Evolutionary conservation across 257 asterid species (phyloP), one percentile per base, ranked within the genome.

Genomic region (Petunia secreta): DNA sequence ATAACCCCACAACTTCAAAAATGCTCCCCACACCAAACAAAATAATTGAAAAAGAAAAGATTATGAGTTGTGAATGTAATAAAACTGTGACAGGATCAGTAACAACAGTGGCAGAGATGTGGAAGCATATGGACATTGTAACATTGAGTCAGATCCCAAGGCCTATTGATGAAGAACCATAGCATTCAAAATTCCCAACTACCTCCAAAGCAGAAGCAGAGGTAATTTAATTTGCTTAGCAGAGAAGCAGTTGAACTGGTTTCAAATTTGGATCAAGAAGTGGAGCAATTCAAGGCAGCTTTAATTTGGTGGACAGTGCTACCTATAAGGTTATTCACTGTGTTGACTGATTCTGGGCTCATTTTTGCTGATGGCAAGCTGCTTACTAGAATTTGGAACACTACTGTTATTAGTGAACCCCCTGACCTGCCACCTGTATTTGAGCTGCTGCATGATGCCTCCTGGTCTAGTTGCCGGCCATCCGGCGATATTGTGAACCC

Each of bases 401-500:
- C 92, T 13, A 94, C 91, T 0, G 99, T 94, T 38, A 96, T 65
- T 2, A 96, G 89, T 2, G 98, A 94, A 36, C 98, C 97, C 16
- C 76, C 41, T 46, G 69, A 64, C 81, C 75, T 66, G 46, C 81
- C 81, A 10, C 48, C 8, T 34, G 63, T 63, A 36, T 63, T 63
- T 6, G 75, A 40, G 16, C 79, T 55, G 41, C 63, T 85, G 37
- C 89, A 89, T 1, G 97, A 91, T 39, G 91, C 90, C 34, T 86
- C 91, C 0, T 44, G 6, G 50, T 50, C 50, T 37, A 36, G 50
- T 37, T 64, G 44, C 25, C 88, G 59, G 37, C 98, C 95, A 16
- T 94, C 98, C 0, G 98, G 94, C 0, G 93, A 81, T 62, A 96
- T 91, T 0, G 95, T 84, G 92, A 96, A 96, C 1, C 99, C 99